These are phyloP conservation scores for Macrophomina pseudophaseolina DNA, from an alignment of 2,329 filamentous ascomycete genomes.

Conservation along the genomic window DNA sequence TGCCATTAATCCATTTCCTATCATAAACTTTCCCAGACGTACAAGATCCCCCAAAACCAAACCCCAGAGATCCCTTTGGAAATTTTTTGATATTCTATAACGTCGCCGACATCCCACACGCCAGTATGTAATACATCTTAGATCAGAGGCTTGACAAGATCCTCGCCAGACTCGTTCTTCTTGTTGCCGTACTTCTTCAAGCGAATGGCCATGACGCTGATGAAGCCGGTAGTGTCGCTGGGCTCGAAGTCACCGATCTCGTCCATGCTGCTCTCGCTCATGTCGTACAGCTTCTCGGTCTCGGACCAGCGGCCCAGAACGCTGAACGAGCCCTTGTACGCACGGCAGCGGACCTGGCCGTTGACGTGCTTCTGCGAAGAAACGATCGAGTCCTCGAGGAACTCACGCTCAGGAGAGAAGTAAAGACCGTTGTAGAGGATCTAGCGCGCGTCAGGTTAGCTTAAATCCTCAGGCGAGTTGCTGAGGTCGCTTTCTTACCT, in stretches of 20 bases:
- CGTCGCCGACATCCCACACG: neutral
- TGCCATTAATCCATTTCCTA: constrained; percentile 20
- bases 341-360: constrained; percentile 62
- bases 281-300: constrained; percentile 73
- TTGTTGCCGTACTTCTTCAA: constrained; percentile 29
- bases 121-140: neutral
- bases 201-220: constrained; percentile 70
- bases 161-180: constrained; percentile 28
- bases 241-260: constrained; percentile 71
- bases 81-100: neutral
- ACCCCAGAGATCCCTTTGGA: neutral
- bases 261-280: constrained; percentile 71
- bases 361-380: constrained; percentile 48
- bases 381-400: constrained; percentile 65
- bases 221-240: constrained; percentile 69
- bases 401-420: constrained; percentile 74
- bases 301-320: constrained; percentile 64
- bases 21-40: constrained; percentile 20
- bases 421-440: constrained; percentile 66
- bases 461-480: too few species aligned
- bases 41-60: neutral
- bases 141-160: constrained; percentile 21
- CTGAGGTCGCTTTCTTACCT: constrained; percentile 45
- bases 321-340: constrained; percentile 70
- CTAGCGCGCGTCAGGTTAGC: neutral